A percentile compares a stretch with the other conserved stretches of the same genome.
These are phyloP conservation scores for Myriosclerotinia scirpicola DNA, from an alignment of 2,329 filamentous ascomycete genomes.

Conservation along the genomic window DNA sequence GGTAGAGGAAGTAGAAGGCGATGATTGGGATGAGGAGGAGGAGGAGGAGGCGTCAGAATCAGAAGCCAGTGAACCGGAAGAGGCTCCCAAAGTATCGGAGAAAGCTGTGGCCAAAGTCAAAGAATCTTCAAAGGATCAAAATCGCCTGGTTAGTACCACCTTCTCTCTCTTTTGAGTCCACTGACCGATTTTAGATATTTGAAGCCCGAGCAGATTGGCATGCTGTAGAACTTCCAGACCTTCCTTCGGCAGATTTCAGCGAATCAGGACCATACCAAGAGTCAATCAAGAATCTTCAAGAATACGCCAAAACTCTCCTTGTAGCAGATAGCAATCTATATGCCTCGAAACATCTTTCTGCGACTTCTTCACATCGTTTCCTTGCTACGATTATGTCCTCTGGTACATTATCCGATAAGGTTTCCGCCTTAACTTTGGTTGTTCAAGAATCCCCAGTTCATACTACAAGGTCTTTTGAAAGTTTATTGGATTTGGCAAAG, in stretches of 20 bases:
- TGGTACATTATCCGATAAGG: conserved; percentile 93
- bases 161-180: conserved; percentile 28
- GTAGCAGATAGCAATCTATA: conserved; percentile 78
- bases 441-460: conserved; percentile 96
- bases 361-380: conserved; percentile 91
- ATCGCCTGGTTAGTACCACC: conserved; percentile 39
- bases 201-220: conserved; percentile 69
- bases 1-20: conserved; percentile 41
- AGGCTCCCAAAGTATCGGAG: conserved; percentile 37
- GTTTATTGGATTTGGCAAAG: conserved; percentile 75
- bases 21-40: conserved; percentile 39
- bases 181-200: conserved; percentile 50
- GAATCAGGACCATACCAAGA: conserved; percentile 50
- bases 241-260: conserved; percentile 49
- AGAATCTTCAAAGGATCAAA: conserved; percentile 34
- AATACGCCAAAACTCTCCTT: conserved; percentile 72
- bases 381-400: conserved; percentile 96
- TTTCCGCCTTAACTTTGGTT: conserved; percentile 89
- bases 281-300: conserved; percentile 59
- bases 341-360: conserved; percentile 65
- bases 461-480: conserved; percentile 86
- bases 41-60: conserved; percentile 37
- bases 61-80: conserved; percentile 41
- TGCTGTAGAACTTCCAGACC: conserved; percentile 54
- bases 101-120: conserved; percentile 18